Evolutionary conservation across 768 basidiomycete genomes (phyloP).

Genomic region (Mycena crocata): DNA sequence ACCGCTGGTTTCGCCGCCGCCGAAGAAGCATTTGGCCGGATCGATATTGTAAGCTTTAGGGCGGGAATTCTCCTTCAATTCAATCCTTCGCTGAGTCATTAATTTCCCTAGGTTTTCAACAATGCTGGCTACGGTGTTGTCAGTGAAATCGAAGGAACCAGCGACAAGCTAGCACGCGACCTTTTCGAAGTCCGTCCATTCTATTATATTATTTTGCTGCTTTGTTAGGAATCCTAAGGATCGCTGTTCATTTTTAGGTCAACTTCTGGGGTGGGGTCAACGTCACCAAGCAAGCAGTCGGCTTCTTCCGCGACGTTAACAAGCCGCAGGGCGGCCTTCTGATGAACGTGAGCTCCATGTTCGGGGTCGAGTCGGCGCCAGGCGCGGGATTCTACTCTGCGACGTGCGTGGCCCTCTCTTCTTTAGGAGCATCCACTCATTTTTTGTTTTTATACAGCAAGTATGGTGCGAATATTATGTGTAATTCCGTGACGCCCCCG

Average conservation of each 20-base stretch:
- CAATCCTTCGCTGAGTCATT: not conserved
- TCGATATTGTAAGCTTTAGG: constrained; percentile 58
- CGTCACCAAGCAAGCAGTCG: constrained; percentile 46
- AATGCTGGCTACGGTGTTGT: constrained; percentile 51
- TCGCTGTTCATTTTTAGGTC: no score
- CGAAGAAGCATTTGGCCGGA: constrained; percentile 49
- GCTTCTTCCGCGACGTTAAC: constrained; percentile 53
- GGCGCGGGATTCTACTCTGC: constrained; percentile 42
- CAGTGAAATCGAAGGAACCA: constrained; percentile 52
- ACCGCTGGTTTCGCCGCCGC: constrained; percentile 47
- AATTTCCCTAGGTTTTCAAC: constrained; percentile 46
- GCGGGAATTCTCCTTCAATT: not conserved
- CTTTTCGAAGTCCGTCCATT: constrained; percentile 47
- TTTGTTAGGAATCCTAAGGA: no score
- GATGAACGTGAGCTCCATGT: constrained; percentile 49
- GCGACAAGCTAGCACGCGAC: constrained; percentile 45
- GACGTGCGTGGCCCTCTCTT: constrained; percentile 20
- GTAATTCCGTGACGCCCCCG: not conserved
- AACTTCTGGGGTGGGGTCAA: constrained; percentile 52
- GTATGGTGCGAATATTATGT: constrained; percentile 22
- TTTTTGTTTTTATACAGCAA: constrained; percentile 14
- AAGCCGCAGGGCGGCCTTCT: constrained; percentile 52
- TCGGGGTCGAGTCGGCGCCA: constrained; percentile 41
- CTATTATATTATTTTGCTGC: no score
- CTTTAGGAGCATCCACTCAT: constrained; percentile 22